These are phyloP conservation scores for Pseudonitzschia multiseries DNA, from an alignment of 108 stramenopile species.

Conservation along the genomic window DNA sequence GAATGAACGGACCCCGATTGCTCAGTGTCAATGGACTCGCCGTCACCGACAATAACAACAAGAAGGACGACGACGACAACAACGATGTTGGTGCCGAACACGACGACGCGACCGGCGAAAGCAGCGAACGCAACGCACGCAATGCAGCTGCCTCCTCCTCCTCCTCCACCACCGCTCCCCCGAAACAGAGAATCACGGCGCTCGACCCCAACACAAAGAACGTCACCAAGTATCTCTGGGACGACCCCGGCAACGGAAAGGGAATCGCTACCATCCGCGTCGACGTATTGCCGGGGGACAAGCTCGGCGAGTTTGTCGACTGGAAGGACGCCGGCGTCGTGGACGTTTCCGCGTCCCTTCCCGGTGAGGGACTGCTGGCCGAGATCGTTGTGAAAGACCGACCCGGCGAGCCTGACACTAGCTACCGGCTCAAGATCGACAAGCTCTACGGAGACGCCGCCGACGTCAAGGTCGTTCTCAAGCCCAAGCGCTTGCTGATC, in stretches of 20 bases:
- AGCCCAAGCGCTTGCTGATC: slow-evolving; percentile 59
- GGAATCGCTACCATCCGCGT: slow-evolving; percentile 74
- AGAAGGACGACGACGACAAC: neutral
- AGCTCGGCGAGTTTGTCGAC: slow-evolving; percentile 23
- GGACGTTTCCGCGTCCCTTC: slow-evolving; percentile 43
- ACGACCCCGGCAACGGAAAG: slow-evolving; percentile 65
- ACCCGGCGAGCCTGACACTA: neutral
- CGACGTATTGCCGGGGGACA: slow-evolving; percentile 53
- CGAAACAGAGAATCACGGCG: neutral
- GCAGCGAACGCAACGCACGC: no score
- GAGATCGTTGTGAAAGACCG: slow-evolving; percentile 22
- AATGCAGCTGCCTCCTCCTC: no score
- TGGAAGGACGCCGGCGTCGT: slow-evolving; percentile 50
- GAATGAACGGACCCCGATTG: slow-evolving; percentile 79
- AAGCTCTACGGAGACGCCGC: slow-evolving; percentile 61
- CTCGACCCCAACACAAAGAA: neutral
- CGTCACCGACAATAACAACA: slow-evolving; percentile 16
- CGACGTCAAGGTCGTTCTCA: slow-evolving; percentile 52
- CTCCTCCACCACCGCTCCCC: no score
- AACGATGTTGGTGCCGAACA: slow-evolving; percentile 10
- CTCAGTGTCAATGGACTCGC: slow-evolving; percentile 52
- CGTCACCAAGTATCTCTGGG: slow-evolving; percentile 79
- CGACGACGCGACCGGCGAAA: neutral
- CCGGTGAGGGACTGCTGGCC: slow-evolving; percentile 49
- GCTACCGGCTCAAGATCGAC: slow-evolving; percentile 58